Base-by-base conservation (phyloP, 495 filamentous ascomycete species). In the Poronia punctata region DNA sequence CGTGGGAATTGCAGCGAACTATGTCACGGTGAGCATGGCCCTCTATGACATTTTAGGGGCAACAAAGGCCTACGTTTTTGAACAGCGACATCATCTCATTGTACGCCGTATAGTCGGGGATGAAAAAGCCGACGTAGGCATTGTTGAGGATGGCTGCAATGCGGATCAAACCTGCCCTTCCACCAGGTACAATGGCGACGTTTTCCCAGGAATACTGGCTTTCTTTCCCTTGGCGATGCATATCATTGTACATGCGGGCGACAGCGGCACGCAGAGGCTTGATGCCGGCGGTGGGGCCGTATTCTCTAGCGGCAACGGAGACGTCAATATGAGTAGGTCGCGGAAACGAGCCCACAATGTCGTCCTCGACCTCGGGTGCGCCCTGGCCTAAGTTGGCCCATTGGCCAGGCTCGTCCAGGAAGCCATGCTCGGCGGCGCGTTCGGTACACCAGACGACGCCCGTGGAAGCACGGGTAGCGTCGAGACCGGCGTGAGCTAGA, bases 131-230 rank as follows among this genome's bases (percentile, higher is more conserved):
- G 35, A 94, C 73, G 53, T 94, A 95, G 38, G 88, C 82, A 54
- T 95, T 94, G 49, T 88, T 88, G 50, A 97, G 61, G 9, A 97
- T 90, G 16, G 90, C 90, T 2, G 90, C 88, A 64, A 96, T 94
- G 33, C 90, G 77, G 47, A 96, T 94, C 66, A 97, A 67, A 17
- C 90, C 90, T 11, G 90, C 89, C 46, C 90, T 74, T 18, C 90
- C 90, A 61, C 90, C 90, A 27, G 90, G 90, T 3, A 97, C 90
- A 56, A 97, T 93, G 62, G 85, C 88, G n/a, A 96, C 90, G 64
- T 97, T 96, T 67, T 96, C 90, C 83, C 87, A 95, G n/a, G 83
- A 88, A 59, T 97, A 96, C 62, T 94, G 72, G 59, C 83, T 89
- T n/a, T 72, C 67, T 65, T 92, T 88, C 43, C 84, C 86, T 63